Conservation (phyloP, 371 early-diverging fungal species). For the Syncephalastrum monosporum region DNA sequence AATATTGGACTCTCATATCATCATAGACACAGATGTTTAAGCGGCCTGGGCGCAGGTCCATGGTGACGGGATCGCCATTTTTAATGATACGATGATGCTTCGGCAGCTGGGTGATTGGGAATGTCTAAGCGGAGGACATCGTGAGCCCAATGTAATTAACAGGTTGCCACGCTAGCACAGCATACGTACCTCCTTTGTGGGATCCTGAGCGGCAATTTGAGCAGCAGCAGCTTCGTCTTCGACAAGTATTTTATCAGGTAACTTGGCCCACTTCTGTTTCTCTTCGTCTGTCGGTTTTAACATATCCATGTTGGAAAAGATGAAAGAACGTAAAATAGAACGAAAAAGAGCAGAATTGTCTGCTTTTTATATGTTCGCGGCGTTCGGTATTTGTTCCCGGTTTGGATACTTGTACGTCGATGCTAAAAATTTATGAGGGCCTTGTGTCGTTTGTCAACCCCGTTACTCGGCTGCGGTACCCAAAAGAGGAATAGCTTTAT, state of each 20-base stretch:
- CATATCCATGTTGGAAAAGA: neutral
- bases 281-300: constrained; percentile 1
- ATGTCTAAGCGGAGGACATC: no score
- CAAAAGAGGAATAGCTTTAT: no score
- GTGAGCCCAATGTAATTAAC: no score
- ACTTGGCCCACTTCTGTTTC: constrained; percentile 9
- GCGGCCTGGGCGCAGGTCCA: constrained; percentile 10
- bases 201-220: no score
- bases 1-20: constrained; percentile 2
- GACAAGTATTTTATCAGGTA: constrained; percentile 13
- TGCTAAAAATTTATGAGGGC: no score
- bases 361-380: no score
- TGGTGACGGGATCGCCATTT: constrained; percentile 4
- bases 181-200: neutral
- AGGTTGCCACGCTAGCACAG: no score
- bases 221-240: constrained; percentile 7
- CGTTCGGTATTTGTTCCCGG: no score
- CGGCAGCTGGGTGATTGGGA: constrained; percentile 5
- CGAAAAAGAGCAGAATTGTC: neutral
- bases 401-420: no score
- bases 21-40: constrained; percentile 10
- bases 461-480: no score
- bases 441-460: no score
- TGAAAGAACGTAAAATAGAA: constrained; percentile 1
- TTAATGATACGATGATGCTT: constrained; percentile 4